Base-by-base conservation (phyloP, 2,329 filamentous ascomycete genomes). In the Graphilbum sp. region DNA sequence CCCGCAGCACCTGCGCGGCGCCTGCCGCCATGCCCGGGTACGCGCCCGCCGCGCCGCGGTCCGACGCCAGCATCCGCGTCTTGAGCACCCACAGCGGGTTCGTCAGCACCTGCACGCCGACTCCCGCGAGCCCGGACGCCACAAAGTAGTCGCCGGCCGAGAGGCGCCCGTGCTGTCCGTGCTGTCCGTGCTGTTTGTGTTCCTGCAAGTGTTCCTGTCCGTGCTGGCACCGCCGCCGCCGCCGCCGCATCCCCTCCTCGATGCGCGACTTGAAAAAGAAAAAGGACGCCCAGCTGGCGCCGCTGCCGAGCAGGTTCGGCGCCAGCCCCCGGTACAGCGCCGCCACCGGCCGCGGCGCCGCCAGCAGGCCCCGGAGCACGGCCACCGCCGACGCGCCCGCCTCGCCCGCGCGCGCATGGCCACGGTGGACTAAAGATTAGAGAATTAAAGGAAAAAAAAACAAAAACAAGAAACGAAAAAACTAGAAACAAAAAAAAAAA, bases 41-140 rank as follows among this genome's bases (percentile, higher is more conserved):
- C 2, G 88, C 90, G 13, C 85, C 85, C 2, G 68, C 71, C 6
- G 75, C 68, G 39, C 72, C 66, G 36, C 73, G 72, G 47, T 90
- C 83, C 4, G 83, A 87, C 23, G 86, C 85, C 19, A 96, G 66
- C 86, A 98, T 96, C 45, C 90, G 80, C 9, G 88, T 96, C 64
- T 96, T 96, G 55, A 98, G 75, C 3, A 98, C 90, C 90, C 90
- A 98, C 49, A 98, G 78, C 3, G 90, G 90, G 54, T 96, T 96
- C 23, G 90, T 96, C 46, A 88, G 67, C 23, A 83, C 61, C 32
- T 87, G 80, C 2, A 86, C 93, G 31, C 83, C 57, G 16, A 79
- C 64, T 23, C 88, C 87, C 46, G 69, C 63, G 21, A 67, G 52
- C n/a, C 64, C 81, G 25, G 82, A 87, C 4, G 86, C 75, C 34